Conservation (phyloP, 495 filamentous ascomycete genomes). For the Penicillium coffeae region DNA sequence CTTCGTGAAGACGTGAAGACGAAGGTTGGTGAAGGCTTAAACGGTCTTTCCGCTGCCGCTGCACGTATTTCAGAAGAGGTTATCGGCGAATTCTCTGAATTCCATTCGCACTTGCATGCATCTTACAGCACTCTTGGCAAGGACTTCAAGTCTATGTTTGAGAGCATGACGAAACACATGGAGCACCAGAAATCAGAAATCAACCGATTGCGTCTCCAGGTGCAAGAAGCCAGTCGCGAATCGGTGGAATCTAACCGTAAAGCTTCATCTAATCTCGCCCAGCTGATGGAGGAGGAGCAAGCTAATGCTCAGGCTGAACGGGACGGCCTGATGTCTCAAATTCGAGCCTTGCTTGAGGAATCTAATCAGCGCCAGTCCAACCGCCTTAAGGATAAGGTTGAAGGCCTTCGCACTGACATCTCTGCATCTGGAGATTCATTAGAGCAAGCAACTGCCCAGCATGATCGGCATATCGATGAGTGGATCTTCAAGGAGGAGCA, state of each 20-base stretch:
- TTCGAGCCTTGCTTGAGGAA: slow-evolving; percentile 67
- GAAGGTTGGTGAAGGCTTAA: slow-evolving; percentile 79
- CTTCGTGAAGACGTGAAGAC: slow-evolving; percentile 82
- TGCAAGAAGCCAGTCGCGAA: slow-evolving; percentile 61
- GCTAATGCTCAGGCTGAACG: slow-evolving; percentile 70
- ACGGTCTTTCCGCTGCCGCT: slow-evolving; percentile 78
- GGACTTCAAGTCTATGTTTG: slow-evolving; percentile 83
- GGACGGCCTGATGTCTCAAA: slow-evolving; percentile 67
- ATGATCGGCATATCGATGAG: slow-evolving; percentile 66
- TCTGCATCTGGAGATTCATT: slow-evolving; percentile 56
- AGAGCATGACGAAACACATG: slow-evolving; percentile 68
- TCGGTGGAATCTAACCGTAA: slow-evolving; percentile 62
- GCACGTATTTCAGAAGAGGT: slow-evolving; percentile 86
- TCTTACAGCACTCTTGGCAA: slow-evolving; percentile 88
- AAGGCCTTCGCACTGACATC: slow-evolving; percentile 58
- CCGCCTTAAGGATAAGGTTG: slow-evolving; percentile 62
- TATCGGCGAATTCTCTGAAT: slow-evolving; percentile 76
- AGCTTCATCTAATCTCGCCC: slow-evolving; percentile 64
- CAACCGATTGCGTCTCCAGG: slow-evolving; percentile 62
- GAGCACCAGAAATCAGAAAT: slow-evolving; percentile 76
- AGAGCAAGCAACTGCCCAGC: slow-evolving; percentile 58
- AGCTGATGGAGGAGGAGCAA: slow-evolving; percentile 71
- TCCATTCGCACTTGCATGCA: slow-evolving; percentile 75
- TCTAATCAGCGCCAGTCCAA: slow-evolving; percentile 68
- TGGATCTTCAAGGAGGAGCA: slow-evolving; percentile 69